Conservation (phyloP, 805 yeast genomes). For the Wickerhamiella sergipiensis region DNA sequence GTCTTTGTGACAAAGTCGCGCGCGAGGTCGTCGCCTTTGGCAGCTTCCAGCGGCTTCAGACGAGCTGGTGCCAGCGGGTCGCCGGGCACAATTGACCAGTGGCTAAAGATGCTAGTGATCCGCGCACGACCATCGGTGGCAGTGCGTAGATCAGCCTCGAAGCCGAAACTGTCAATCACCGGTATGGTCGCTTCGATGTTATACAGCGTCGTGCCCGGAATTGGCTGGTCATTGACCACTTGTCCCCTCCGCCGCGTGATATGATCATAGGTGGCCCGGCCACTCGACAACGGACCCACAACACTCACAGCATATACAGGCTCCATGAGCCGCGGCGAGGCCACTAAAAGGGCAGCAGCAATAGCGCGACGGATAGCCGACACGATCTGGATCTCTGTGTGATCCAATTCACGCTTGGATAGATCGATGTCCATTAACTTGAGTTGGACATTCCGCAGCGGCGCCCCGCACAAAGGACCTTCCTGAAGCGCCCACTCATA, state of each 20-base stretch:
- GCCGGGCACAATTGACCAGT: slow-evolving; percentile 79
- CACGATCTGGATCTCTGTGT: slow-evolving; percentile 57
- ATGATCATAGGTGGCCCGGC: slow-evolving; percentile 35
- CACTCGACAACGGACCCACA: slow-evolving; percentile 38
- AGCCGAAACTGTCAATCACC: slow-evolving; percentile 78
- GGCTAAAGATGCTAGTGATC: slow-evolving; percentile 49
- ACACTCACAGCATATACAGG: slow-evolving; percentile 57
- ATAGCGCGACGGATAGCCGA: slow-evolving; percentile 79
- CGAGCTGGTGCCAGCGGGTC: slow-evolving; percentile 57
- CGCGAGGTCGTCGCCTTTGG: slow-evolving; percentile 54
- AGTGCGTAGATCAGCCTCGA: slow-evolving; percentile 73
- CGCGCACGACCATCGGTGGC: slow-evolving; percentile 68
- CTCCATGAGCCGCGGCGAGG: slow-evolving; percentile 67
- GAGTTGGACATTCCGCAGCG: slow-evolving; percentile 56
- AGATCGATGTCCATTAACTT: slow-evolving; percentile 49
- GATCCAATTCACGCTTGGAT: slow-evolving; percentile 33
- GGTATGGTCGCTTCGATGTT: slow-evolving; percentile 57
- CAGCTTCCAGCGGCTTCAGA: slow-evolving; percentile 64
- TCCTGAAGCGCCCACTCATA: slow-evolving; percentile 72
- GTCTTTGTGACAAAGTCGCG: slow-evolving; percentile 85
- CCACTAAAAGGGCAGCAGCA: slow-evolving; percentile 63
- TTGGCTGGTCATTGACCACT: slow-evolving; percentile 32
- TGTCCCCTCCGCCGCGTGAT: slow-evolving; percentile 61
- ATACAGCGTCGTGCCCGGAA: slow-evolving; percentile 62
- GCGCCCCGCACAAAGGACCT: slow-evolving; percentile 90